These are phyloP conservation scores for Metarhizium robertsii DNA, from an alignment of 2,329 filamentous ascomycete genomes.

Conservation along the genomic window DNA sequence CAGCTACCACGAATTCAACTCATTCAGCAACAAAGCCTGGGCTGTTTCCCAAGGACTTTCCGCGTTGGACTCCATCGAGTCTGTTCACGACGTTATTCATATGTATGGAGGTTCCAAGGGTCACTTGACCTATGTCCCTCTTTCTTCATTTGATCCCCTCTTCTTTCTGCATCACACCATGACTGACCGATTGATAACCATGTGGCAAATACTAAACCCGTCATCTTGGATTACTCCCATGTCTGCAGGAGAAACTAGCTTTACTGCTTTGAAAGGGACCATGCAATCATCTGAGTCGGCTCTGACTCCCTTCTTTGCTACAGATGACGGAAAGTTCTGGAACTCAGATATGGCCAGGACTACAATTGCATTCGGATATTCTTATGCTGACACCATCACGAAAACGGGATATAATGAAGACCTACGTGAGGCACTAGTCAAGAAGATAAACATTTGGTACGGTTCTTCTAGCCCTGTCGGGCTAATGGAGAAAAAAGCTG, in stretches of 20 bases:
- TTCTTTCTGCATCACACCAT: slow-evolving; percentile 73
- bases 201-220: slow-evolving; percentile 70
- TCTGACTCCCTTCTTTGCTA: slow-evolving; percentile 58
- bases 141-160: slow-evolving; percentile 69
- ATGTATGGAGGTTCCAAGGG: slow-evolving; percentile 49
- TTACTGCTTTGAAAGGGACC: slow-evolving; percentile 45
- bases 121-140: slow-evolving; percentile 61
- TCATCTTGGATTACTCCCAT: slow-evolving; percentile 54
- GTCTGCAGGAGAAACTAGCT: slow-evolving; percentile 47
- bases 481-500: slow-evolving; percentile 8
- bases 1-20: slow-evolving; percentile 56
- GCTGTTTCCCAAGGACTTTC: slow-evolving; percentile 34
- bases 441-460: slow-evolving; percentile 43
- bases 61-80: slow-evolving; percentile 55
- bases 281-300: slow-evolving; percentile 45
- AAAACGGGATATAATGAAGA: slow-evolving; percentile 14
- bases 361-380: slow-evolving; percentile 59
- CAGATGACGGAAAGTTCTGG: slow-evolving; percentile 53
- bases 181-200: slow-evolving; percentile 63
- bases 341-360: slow-evolving; percentile 53
- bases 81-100: slow-evolving; percentile 55
- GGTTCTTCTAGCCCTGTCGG: slow-evolving; percentile 21
- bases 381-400: slow-evolving; percentile 53
- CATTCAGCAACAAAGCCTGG: slow-evolving; percentile 62
- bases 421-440: slow-evolving; percentile 24